Evolutionary conservation across 1,139 yeast genomes (phyloP).

Genomic region (Hemisphaericaspora xylofermentans): DNA sequence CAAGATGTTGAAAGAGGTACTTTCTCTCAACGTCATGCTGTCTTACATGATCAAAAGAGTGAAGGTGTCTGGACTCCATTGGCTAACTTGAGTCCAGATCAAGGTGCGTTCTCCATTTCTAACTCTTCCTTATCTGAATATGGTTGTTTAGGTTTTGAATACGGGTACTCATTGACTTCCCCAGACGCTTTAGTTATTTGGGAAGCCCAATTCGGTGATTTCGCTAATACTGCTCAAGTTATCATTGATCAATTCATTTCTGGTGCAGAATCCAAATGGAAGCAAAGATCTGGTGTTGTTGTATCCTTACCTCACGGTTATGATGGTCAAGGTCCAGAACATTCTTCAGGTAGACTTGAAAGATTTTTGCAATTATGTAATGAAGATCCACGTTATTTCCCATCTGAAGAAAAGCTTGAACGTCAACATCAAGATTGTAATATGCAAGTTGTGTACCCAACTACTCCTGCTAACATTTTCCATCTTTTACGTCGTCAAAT

Average conservation of each 20-base stretch:
- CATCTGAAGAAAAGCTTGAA: conserved; percentile 79
- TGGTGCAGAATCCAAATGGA: conserved; percentile 98
- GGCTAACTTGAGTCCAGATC: conserved; percentile 72
- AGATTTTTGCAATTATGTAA: conserved; percentile 94
- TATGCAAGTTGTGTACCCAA: conserved; percentile 97
- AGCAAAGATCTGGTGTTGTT: conserved; percentile 96
- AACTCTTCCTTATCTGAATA: conserved; percentile 98
- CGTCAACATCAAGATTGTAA: conserved; percentile 99
- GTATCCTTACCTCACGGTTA: conserved; percentile 98
- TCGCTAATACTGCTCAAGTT: conserved; percentile 99
- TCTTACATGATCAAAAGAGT: conserved; percentile 89
- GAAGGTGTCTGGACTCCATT: conserved; percentile 85
- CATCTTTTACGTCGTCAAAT: conserved; percentile 97
- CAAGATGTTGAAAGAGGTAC: conserved; percentile 99
- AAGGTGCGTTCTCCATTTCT: conserved; percentile 83
- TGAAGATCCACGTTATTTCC: conserved; percentile 95
- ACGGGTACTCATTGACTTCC: conserved; percentile 95
- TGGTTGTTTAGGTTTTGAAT: conserved; percentile 99
- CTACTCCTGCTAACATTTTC: conserved; percentile 96
- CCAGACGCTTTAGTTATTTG: conserved; percentile 95
- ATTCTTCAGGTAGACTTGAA: conserved; percentile 96
- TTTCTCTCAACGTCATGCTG: conserved; percentile 99
- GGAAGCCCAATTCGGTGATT: conserved; percentile 99
- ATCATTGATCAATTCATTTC: conserved; percentile 95
- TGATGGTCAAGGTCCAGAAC: conserved; percentile 99